phyloP scores from a whole-genome alignment of 257 asterid genomes.

The Solanum corneliomulleri region DNA sequence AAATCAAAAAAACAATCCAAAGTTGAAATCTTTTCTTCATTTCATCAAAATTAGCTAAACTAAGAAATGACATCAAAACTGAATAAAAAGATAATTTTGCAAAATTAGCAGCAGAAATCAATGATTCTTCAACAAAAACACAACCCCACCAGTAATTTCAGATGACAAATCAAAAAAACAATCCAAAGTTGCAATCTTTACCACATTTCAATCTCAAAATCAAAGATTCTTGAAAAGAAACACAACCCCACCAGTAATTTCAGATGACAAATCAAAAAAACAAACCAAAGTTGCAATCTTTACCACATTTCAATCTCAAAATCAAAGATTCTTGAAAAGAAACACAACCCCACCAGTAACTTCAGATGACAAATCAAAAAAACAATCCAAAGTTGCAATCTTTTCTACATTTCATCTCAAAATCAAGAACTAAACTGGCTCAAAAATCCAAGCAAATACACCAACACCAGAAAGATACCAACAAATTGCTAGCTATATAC shows the following conservation, averaged over 20 bases:
- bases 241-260: not conserved
- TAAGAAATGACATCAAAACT: not conserved
- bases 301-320: not conserved
- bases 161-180: not conserved
- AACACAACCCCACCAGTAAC: not conserved
- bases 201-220: not conserved
- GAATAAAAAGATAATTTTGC: not conserved
- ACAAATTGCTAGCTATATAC: not conserved
- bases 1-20: not conserved
- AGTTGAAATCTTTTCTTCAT: slow-evolving; percentile 2
- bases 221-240: not conserved
- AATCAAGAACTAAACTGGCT: not conserved
- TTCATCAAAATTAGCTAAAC: not conserved
- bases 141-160: not conserved
- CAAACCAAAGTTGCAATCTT: slow-evolving; percentile 3
- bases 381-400: slow-evolving; percentile 1
- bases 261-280: not conserved
- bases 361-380: not conserved
- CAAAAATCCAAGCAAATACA: not conserved
- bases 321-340: not conserved
- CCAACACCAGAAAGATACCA: not conserved
- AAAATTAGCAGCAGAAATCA: not conserved
- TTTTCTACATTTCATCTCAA: not conserved
- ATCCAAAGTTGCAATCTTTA: slow-evolving; percentile 5
- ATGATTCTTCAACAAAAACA: not conserved